Conservation (phyloP, 495 filamentous ascomycete genomes). For the Symbiotaphrina buchneri region DNA sequence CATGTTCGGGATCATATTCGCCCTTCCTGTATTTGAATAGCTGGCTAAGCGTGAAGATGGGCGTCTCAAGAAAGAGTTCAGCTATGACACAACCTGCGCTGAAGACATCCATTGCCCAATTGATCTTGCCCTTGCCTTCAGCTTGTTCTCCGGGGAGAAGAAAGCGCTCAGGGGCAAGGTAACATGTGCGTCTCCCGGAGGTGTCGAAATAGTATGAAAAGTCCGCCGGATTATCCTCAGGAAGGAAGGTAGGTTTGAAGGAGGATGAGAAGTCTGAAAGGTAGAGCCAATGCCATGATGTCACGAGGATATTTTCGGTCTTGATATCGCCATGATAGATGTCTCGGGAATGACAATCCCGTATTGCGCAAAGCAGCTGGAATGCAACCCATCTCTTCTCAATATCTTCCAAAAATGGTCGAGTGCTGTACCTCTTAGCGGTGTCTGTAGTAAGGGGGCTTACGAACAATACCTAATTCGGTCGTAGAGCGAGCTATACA, state of each 20-base stretch:
- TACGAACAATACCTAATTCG: conserved; percentile 42
- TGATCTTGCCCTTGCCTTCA: conserved; percentile 37
- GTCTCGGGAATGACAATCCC: conserved; percentile 79
- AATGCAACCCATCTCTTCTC: conserved; percentile 99
- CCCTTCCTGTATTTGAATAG: conserved; percentile 82
- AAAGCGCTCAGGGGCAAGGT: conserved; percentile 88
- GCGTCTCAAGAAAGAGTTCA: conserved; percentile 86
- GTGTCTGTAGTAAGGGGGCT: neutral
- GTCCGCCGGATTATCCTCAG: conserved; percentile 91
- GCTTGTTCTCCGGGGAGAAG: conserved; percentile 30
- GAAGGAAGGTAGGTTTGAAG: conserved; percentile 87
- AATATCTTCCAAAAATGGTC: conserved; percentile 92
- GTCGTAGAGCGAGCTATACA: conserved; percentile 94
- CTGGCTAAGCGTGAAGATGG: conserved; percentile 81
- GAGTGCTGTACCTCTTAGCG: conserved; percentile 44
- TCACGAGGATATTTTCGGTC: conserved; percentile 87
- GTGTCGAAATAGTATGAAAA: conserved; percentile 97
- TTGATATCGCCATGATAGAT: conserved; percentile 98
- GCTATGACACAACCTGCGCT: conserved; percentile 95
- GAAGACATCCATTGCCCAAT: conserved; percentile 98
- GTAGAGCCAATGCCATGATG: conserved; percentile 99
- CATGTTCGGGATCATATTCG: conserved; percentile 72
- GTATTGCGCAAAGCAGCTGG: conserved; percentile 77
- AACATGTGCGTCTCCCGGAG: conserved; percentile 81
- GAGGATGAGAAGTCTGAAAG: conserved; percentile 86